These are phyloP conservation scores for Cladorrhinum sp. DNA, from an alignment of 2,329 filamentous ascomycete species.

Conservation along the genomic window DNA sequence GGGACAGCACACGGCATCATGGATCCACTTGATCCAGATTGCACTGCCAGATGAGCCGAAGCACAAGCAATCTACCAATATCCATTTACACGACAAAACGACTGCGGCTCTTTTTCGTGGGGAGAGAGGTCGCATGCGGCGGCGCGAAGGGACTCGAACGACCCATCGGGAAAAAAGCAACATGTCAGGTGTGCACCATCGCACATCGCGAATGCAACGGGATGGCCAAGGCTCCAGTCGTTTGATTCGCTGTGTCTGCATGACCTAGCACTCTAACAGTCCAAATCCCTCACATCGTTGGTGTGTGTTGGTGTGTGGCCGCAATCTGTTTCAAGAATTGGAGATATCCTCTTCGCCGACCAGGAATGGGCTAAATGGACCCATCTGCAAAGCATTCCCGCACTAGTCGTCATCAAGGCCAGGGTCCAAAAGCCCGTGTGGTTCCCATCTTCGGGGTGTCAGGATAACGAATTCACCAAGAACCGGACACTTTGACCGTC, in stretches of 20 bases:
- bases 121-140: not conserved
- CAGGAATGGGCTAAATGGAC: not conserved
- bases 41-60: slow-evolving; percentile 19
- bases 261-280: not conserved
- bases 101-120: slow-evolving; percentile 10
- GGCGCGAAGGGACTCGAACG: not conserved
- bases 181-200: slow-evolving; percentile 24
- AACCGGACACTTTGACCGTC: not conserved
- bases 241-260: slow-evolving; percentile 19
- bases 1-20: slow-evolving; percentile 2
- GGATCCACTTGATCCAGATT: slow-evolving; percentile 25
- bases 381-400: not conserved
- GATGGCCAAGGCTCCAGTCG: slow-evolving; percentile 4
- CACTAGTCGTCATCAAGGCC: not conserved
- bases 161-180: slow-evolving; percentile 10
- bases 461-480: not conserved
- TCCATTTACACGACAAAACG: slow-evolving; percentile 8
- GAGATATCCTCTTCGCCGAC: not conserved
- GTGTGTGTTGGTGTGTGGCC: not conserved
- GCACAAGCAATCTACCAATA: not conserved
- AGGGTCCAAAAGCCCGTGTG: not conserved
- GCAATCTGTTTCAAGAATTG: not conserved
- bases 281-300: not conserved
- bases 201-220: slow-evolving; percentile 11
- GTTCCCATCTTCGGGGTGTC: not conserved